phyloP scores from a whole-genome alignment of 2,329 filamentous ascomycete species.

The Hypoxylon sp. region DNA sequence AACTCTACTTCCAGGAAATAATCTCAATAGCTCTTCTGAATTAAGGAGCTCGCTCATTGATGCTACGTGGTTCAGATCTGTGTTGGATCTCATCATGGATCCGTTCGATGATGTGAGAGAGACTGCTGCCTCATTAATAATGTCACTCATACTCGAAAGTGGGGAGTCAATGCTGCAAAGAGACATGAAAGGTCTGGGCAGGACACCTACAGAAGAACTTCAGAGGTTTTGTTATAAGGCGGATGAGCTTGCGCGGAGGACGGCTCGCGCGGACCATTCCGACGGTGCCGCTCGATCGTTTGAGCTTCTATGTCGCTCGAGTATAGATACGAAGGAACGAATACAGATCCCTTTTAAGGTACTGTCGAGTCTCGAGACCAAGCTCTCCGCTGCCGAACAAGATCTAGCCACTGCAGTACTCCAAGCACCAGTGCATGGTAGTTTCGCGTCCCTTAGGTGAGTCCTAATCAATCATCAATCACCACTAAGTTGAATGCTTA shows the following conservation, averaged over 20 bases:
- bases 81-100: constrained; percentile 87
- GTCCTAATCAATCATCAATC: constrained; percentile 32
- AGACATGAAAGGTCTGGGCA: constrained; percentile 24
- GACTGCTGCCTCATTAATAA: constrained; percentile 66
- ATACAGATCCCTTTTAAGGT: constrained; percentile 70
- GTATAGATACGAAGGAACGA: constrained; percentile 60
- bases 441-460: constrained; percentile 76
- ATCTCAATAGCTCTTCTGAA: constrained; percentile 60
- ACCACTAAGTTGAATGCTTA: not conserved
- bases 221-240: constrained; percentile 66
- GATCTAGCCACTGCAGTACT: constrained; percentile 78
- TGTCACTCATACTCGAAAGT: constrained; percentile 61
- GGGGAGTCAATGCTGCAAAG: constrained; percentile 46
- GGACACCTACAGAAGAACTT: constrained; percentile 56
- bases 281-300: constrained; percentile 88
- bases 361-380: constrained; percentile 73
- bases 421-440: constrained; percentile 77
- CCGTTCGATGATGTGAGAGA: constrained; percentile 93
- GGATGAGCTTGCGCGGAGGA: constrained; percentile 73
- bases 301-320: constrained; percentile 76
- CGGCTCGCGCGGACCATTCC: constrained; percentile 90
- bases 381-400: constrained; percentile 72
- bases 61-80: constrained; percentile 69
- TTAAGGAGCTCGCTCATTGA: constrained; percentile 61
- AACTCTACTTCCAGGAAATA: constrained; percentile 57